These are phyloP conservation scores for Verticillium dahliae DNA, from an alignment of 2,329 filamentous ascomycete species.

Conservation along the genomic window DNA sequence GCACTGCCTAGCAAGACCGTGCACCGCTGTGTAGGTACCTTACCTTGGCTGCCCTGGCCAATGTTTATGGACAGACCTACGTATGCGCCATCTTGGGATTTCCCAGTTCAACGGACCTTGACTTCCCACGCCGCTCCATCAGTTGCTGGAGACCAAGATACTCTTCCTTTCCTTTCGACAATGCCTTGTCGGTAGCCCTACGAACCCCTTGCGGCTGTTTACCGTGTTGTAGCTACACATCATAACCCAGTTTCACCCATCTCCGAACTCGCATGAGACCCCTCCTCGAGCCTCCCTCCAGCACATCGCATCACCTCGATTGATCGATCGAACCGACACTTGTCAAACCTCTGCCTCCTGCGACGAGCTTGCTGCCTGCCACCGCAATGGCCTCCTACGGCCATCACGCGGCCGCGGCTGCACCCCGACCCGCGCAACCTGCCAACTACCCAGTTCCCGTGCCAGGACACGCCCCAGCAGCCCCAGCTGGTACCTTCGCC, in stretches of 20 bases:
- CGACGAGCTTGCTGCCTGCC: neutral
- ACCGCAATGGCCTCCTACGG: slow-evolving; percentile 10
- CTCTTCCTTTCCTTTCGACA: neutral
- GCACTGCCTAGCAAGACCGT: neutral
- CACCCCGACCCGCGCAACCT: slow-evolving; percentile 22
- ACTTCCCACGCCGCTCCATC: neutral
- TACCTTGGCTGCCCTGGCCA: neutral
- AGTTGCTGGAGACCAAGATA: neutral
- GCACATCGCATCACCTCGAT: neutral
- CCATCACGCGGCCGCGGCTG: slow-evolving; percentile 9
- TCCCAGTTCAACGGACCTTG: neutral
- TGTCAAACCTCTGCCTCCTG: slow-evolving; percentile 2
- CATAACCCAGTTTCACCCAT: neutral
- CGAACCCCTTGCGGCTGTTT: neutral
- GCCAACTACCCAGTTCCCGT: slow-evolving; percentile 36
- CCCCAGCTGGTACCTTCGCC: slow-evolving; percentile 79
- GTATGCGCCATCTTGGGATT: neutral
- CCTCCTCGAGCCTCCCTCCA: neutral
- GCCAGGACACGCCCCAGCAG: slow-evolving; percentile 26
- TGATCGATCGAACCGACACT: neutral
- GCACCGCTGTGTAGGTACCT: no score
- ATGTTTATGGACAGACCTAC: neutral
- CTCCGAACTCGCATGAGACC: slow-evolving; percentile 1
- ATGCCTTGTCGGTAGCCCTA: neutral
- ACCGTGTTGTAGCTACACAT: slow-evolving; percentile 5